Base-by-base conservation (phyloP, 2,329 filamentous ascomycete species). In the Phyllosticta citrichinensis region DNA sequence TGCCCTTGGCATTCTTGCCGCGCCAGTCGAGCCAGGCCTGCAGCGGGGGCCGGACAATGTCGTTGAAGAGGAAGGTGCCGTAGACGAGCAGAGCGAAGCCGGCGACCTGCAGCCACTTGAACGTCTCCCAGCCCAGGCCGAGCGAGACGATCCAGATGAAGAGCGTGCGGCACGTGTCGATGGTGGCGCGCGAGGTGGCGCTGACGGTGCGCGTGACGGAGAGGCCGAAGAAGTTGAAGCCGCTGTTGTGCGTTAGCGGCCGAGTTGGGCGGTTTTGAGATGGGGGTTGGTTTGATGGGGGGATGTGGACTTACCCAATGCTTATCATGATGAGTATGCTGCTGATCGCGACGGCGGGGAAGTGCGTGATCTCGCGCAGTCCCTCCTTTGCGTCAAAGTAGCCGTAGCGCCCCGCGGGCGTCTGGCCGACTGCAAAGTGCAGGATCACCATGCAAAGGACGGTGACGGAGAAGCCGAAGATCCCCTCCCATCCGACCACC, bases 61-160 rank as follows among this genome's bases (percentile, higher is more conserved):
- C 91, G 74, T 97, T 97, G 80, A 97, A 97, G 52, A 97, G 74
- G 75, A 96, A 97, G 1, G 93, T 99, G 66, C 94, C 95, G 72
- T 97, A 99, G 14, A 99, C 94, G 40, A 99, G 82, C 65, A 97
- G 77, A 1, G 78, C 88, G 68, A 99, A 99, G 1, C 94, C 94
- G 2, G 84, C 73, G 14, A 99, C 90, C 76, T 99, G 94, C 6
- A 99, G 83, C 88, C 90, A 95, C 77, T 97, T 97, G 83, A 99
- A 97, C 0, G 85, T 87, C 77, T 99, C 94, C 94, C 94, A 99
- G 63, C 92, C 92, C 2, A 99, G 83, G 3, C 88, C 90, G 4
- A 99, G 83, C 19, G 91, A 96, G 14, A 96, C 89, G 27, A 99
- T 82, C 94, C 94, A 99, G 75, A 99, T 97, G 77, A 99, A 97